Conservation (phyloP, 2,329 filamentous ascomycete species). For the Waltergamsia citrina region DNA sequence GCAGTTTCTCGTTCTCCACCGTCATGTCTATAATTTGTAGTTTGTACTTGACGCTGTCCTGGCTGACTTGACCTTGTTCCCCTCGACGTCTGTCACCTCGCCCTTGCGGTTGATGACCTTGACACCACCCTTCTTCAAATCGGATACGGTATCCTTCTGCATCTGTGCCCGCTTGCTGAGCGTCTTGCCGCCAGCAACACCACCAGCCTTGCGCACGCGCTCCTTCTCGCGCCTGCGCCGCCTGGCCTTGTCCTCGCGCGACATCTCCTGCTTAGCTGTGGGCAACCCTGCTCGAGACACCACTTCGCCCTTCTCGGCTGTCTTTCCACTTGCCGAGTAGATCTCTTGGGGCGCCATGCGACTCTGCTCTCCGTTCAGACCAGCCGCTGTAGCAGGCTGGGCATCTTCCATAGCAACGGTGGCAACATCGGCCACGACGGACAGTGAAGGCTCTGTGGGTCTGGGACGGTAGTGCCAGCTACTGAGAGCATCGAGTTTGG, state of each 20-base stretch:
- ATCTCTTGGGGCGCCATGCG: slow-evolving; percentile 91
- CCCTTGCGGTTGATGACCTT: slow-evolving; percentile 89
- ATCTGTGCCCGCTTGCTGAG: slow-evolving; percentile 47
- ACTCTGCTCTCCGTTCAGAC: slow-evolving; percentile 55
- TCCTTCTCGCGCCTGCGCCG: slow-evolving; percentile 77
- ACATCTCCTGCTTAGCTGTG: slow-evolving; percentile 77
- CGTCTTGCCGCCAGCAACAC: slow-evolving; percentile 27
- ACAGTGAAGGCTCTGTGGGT: slow-evolving; percentile 69
- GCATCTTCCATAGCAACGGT: slow-evolving; percentile 93
- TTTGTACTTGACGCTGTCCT: slow-evolving; percentile 43
- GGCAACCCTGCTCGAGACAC: slow-evolving; percentile 70
- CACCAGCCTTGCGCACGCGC: slow-evolving; percentile 62
- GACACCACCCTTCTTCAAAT: slow-evolving; percentile 76
- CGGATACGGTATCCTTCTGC: slow-evolving; percentile 44
- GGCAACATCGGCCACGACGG: slow-evolving; percentile 83
- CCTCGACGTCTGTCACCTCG: slow-evolving; percentile 73
- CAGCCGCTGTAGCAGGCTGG: slow-evolving; percentile 72
- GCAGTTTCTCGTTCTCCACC: no score
- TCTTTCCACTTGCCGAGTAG: slow-evolving; percentile 70
- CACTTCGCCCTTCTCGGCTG: slow-evolving; percentile 57
- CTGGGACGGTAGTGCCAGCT: slow-evolving; percentile 96
- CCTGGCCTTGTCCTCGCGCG: slow-evolving; percentile 72
- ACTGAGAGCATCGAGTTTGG: slow-evolving; percentile 77
- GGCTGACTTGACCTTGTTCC: slow-evolving; percentile 56
- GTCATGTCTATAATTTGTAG: slow-evolving; percentile 58